phyloP scores from a whole-genome alignment of 1,284 basidiomycete genomes.

The Moesziomyces sp. region DNA sequence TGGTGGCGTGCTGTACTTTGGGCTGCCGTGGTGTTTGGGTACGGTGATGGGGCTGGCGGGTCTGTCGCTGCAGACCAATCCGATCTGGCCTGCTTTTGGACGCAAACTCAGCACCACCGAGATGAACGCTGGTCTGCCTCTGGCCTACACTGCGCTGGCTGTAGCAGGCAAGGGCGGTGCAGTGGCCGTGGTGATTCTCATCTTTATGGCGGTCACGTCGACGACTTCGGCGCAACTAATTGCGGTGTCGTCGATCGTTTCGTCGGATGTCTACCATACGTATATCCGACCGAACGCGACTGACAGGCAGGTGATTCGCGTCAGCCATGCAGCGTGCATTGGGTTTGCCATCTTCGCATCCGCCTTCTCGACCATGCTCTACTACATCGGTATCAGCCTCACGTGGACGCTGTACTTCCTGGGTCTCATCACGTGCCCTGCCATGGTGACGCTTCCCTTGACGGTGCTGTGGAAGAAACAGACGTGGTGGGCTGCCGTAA shows the following conservation, averaged over 20 bases:
- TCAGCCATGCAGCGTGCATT: constrained; percentile 47
- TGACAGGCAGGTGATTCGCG: constrained; percentile 50
- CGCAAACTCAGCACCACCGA: constrained; percentile 40
- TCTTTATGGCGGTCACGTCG: constrained; percentile 60
- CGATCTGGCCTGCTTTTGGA: constrained; percentile 58
- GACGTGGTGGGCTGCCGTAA: constrained; percentile 47
- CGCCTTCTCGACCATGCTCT: constrained; percentile 47
- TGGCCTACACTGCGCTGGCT: constrained; percentile 54
- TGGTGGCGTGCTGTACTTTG: constrained; percentile 63
- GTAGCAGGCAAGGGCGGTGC: constrained; percentile 59
- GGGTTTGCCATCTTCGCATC: constrained; percentile 57
- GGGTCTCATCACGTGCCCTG: constrained; percentile 59
- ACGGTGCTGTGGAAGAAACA: constrained; percentile 63
- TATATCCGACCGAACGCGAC: constrained; percentile 51
- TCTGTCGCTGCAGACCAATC: constrained; percentile 43
- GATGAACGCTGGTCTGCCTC: constrained; percentile 46
- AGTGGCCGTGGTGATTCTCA: constrained; percentile 58
- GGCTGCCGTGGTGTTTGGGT: constrained; percentile 60
- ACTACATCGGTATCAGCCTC: constrained; percentile 53
- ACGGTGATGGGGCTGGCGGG: constrained; percentile 55
- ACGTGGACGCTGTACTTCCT: constrained; percentile 65
- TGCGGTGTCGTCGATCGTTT: constrained; percentile 56
- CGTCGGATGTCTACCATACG: constrained; percentile 57
- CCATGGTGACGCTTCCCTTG: constrained; percentile 52
- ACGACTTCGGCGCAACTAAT: constrained; percentile 60